These are phyloP conservation scores for Candida oleophila DNA, from an alignment of 805 yeast genomes.

Conservation along the genomic window DNA sequence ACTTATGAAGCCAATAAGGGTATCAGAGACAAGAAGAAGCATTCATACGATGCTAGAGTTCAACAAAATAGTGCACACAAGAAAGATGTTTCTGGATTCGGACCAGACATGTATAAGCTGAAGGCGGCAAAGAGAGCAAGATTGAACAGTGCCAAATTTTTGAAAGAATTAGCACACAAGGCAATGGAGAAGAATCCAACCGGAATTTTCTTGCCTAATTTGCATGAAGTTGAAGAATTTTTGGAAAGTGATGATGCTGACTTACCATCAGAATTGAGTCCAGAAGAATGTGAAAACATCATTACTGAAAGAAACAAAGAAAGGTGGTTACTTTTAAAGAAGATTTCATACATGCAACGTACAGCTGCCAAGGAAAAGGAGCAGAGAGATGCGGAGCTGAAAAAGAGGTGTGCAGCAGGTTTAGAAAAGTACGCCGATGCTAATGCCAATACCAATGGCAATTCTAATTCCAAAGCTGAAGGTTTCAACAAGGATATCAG, in stretches of 20 bases:
- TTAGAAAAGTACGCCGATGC: conserved; percentile 11
- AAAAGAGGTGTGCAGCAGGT: conserved; percentile 36
- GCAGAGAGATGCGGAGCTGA: conserved; percentile 37
- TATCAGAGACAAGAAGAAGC: conserved; percentile 75
- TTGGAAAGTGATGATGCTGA: conserved; percentile 45
- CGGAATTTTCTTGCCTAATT: conserved; percentile 50
- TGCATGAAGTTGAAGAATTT: conserved; percentile 56
- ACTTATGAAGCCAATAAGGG: conserved; percentile 72
- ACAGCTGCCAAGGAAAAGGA: conserved; percentile 52
- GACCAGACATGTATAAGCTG: conserved; percentile 61
- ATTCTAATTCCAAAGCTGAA: conserved; percentile 6
- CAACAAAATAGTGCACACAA: conserved; percentile 63
- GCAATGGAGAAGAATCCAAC: conserved; percentile 38
- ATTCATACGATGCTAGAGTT: conserved; percentile 80
- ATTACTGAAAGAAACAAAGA: conserved; percentile 48
- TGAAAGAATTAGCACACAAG: conserved; percentile 55
- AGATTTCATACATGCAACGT: conserved; percentile 68
- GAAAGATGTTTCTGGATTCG: conserved; percentile 75
- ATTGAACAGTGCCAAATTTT: conserved; percentile 52
- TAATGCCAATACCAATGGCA: background rate
- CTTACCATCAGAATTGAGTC: conserved; percentile 30
- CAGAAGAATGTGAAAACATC: conserved; percentile 37
- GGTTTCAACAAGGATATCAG: background rate
- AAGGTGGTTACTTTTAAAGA: conserved; percentile 71
- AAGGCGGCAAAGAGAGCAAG: conserved; percentile 47